Evolutionary conservation across 208 protist species (phyloP), one percentile per base, ranked within the genome.

Genomic region (Plasmodiophora brassicae): DNA sequence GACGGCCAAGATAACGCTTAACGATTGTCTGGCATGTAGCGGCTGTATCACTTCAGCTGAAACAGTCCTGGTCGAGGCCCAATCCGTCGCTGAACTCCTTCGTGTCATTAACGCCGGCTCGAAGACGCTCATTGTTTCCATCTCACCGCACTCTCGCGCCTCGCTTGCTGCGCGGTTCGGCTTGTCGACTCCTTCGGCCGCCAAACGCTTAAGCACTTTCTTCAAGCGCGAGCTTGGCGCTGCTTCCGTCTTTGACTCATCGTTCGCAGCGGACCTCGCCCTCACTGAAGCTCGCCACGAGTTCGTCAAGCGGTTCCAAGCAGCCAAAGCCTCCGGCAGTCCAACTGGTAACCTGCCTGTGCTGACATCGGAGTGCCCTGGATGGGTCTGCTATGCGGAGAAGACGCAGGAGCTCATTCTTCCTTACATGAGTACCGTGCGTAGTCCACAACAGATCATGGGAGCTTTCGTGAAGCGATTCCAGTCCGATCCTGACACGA

Each of bases 371-470:
- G 92, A 96, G 39, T 98, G 96, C 92, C 96, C 96, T 0, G 97
- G 98, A 0, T 99, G 96, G 96, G 94, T 98, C 36, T 99, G 98
- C 92, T 99, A 98, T 91, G 97, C 97, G 38, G 97, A 99, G 91
- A 99, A 99, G 92, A 96, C 95, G 44, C 95, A 97, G 53, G 90
- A 92, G 10, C 90, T 85, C 38, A 87, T 98, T 38, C 90, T 99
- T 45, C 95, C 96, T 0, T 94, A 96, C 90, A 96, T 99, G 39
- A 97, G 92, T 71, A 93, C 93, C 0, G 94, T 96, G 0, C 96
- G 98, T 90, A 98, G 96, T 22, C 95, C 97, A 0, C 97, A 98
- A 88, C 96, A 97, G 86, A 95, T 99, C 46, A 97, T 97, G 32
- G 65, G 65, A 36, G n/a, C 5, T 5, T n/a, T 32, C 5, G 65